These are phyloP conservation scores for Vitis rotundifolia DNA, from an alignment of 164 flowering plant species.

Conservation along the genomic window DNA sequence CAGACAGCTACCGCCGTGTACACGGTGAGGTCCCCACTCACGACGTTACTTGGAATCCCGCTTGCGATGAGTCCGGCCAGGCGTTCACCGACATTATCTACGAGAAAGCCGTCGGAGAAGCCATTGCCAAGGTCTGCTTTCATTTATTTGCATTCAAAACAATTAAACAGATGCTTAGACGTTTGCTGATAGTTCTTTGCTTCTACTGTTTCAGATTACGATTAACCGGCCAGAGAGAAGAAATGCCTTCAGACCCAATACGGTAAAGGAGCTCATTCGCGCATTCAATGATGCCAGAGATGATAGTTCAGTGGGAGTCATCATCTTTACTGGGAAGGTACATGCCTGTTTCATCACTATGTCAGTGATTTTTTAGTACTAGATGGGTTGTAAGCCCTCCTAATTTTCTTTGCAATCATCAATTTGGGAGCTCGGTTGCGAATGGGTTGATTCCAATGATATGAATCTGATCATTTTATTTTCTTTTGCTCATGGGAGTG, in stretches of 20 bases:
- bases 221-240: slow-evolving; percentile 93
- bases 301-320: slow-evolving; percentile 80
- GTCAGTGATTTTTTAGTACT: too few relatives aligned
- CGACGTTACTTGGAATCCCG: slow-evolving; percentile 53
- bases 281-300: slow-evolving; percentile 93
- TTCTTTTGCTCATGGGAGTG: not conserved
- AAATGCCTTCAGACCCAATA: slow-evolving; percentile 85
- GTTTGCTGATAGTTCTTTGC: not conserved
- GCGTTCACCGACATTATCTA: slow-evolving; percentile 76
- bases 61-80: slow-evolving; percentile 49
- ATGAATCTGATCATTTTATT: not conserved
- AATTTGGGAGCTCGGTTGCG: too few relatives aligned
- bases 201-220: slow-evolving; percentile 55
- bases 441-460: too few relatives aligned
- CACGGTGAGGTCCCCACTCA: slow-evolving; percentile 71
- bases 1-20: slow-evolving; percentile 60
- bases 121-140: slow-evolving; percentile 75
- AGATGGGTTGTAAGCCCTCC: too few relatives aligned
- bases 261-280: slow-evolving; percentile 77
- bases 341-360: too few relatives aligned
- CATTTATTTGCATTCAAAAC: not conserved
- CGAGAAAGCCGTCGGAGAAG: slow-evolving; percentile 85
- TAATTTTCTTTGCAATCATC: too few relatives aligned
- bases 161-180: not conserved
- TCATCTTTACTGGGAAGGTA: slow-evolving; percentile 91